Base-by-base conservation (phyloP, 2,329 filamentous ascomycete species). In the Mariannaea sp. region DNA sequence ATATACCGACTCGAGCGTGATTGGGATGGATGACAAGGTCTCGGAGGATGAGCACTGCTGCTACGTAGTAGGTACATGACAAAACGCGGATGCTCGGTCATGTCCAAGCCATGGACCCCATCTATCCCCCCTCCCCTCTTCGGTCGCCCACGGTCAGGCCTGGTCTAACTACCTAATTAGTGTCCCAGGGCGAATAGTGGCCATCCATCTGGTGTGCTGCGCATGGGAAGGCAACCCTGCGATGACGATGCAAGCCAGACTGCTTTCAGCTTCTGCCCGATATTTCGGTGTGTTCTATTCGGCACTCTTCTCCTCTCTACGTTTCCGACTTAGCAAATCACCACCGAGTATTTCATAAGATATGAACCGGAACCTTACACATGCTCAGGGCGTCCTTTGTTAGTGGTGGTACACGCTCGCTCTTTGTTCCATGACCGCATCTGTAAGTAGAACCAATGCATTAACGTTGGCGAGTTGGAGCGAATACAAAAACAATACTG, bases 1-100 rank as follows among this genome's bases (percentile, higher is more conserved):
- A 58, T 52, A 56, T 63, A 58, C 58, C 54, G 55, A 55, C 59
- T 61, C 43, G 41, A 60, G 57, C 53, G 40, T 53, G 56, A 36
- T 36, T 45, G 44, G 51, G 57, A 48, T 33, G 51, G 57, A 48
- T 33, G 43, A 45, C 42, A 47, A 35, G 29, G 26, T 24, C n/a
- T 13, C 19, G 40, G 33, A 44, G 30, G 26, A 35, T 48, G 44
- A 24, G 35, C 16, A 17, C n/a, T 35, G 29, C 47, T 22, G 33
- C 29, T 27, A 41, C n/a, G 13, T 36, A 46, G 30, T 30, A 17
- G 30, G 8, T 20, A 20, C 36, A 20, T 20, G n/a, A n/a, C n/a
- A n/a, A n/a, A n/a, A n/a, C n/a, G n/a, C n/a, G n/a, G n/a, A n/a
- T n/a, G n/a, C n/a, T n/a, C n/a, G n/a, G n/a, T n/a, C n/a, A n/a